A percentile compares a stretch with the other conserved stretches of the same genome.
Evolutionary conservation across 768 basidiomycete species (phyloP).

Genomic region (Suillus cothurnatus): DNA sequence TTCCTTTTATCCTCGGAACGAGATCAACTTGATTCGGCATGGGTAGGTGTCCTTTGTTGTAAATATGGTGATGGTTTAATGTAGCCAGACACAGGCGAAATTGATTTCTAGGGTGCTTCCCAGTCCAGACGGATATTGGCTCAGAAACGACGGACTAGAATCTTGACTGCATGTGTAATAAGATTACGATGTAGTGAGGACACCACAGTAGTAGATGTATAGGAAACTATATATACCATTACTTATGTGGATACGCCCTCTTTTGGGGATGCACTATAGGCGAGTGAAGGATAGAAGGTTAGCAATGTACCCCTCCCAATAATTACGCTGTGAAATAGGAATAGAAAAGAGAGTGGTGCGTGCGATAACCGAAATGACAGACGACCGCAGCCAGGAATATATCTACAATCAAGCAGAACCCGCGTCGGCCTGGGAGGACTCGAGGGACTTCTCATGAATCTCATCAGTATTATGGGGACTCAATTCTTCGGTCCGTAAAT

Average conservation of each 20-base stretch:
- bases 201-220: neutral
- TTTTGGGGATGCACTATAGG: neutral
- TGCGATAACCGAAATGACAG: no score
- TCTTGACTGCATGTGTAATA: neutral
- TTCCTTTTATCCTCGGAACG: neutral
- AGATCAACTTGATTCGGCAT: neutral
- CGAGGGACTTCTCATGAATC: neutral
- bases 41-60: neutral
- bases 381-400: neutral
- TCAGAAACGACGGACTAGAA: neutral
- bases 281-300: neutral
- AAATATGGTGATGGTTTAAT: neutral
- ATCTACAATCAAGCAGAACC: neutral
- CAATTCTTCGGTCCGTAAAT: slow-evolving; percentile 15
- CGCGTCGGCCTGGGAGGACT: neutral
- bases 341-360: neutral
- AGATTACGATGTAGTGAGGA: neutral
- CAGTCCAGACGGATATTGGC: neutral
- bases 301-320: neutral
- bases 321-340: neutral
- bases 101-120: neutral
- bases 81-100: neutral
- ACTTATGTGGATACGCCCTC: neutral
- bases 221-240: neutral
- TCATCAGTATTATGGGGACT: neutral